Percentiles rank a stretch among this genome's conserved stretches.
These are phyloP conservation scores for Beta macrorhiza DNA, from an alignment of 179 eudicot genomes.

Conservation along the genomic window DNA sequence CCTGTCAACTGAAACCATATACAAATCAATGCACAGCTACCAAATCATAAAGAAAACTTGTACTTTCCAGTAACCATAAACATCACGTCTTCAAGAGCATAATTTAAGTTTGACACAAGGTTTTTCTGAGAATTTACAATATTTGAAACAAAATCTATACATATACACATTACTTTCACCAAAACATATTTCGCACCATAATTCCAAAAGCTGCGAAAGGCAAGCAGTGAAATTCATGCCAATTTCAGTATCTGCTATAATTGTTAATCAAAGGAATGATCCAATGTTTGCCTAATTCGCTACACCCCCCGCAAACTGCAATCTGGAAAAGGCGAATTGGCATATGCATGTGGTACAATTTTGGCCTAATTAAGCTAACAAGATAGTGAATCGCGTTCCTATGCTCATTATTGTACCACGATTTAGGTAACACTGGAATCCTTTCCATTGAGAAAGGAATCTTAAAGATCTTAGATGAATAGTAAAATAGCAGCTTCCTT, in stretches of 20 bases:
- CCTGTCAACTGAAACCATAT: conserved; percentile 74
- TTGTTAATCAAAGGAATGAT: background rate
- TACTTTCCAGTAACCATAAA: background rate
- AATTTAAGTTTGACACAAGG: background rate
- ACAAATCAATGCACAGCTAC: conserved; percentile 15
- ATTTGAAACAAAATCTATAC: background rate
- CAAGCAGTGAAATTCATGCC: background rate
- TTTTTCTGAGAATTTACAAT: background rate
- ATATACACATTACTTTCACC: background rate
- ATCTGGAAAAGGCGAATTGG: too few species aligned
- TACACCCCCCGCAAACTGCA: too few species aligned
- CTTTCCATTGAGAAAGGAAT: background rate
- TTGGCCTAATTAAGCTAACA: too few species aligned
- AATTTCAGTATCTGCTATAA: background rate
- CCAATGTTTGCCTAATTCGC: too few species aligned
- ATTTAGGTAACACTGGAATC: too few species aligned
- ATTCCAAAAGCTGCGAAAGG: background rate
- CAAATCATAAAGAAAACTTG: conserved; percentile 1
- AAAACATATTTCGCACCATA: background rate
- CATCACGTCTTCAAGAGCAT: background rate
- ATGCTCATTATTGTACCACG: too few species aligned
- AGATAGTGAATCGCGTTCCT: too few species aligned
- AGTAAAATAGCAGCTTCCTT: background rate
- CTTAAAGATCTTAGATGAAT: background rate
- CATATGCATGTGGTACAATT: too few species aligned